Evolutionary conservation across 768 basidiomycete species (phyloP).

Genomic region (Mycena olivaceomarginata): DNA sequence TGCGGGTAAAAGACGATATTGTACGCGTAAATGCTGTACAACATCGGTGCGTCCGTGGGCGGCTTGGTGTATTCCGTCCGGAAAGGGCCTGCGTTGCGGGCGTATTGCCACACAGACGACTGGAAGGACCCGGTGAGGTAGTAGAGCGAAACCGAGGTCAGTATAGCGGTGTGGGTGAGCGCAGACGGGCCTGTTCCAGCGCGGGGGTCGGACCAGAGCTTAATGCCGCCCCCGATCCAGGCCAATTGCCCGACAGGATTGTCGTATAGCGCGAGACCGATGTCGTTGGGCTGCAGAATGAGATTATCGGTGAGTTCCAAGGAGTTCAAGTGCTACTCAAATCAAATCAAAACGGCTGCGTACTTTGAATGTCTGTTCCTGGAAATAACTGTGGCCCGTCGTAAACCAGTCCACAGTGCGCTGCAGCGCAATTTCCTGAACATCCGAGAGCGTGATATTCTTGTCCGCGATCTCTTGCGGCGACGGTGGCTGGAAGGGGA

Average conservation of each 20-base stretch:
- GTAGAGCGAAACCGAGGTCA: slow-evolving; percentile 50
- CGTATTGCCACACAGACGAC: slow-evolving; percentile 46
- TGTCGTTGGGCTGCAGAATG: slow-evolving; percentile 44
- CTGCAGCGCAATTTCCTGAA: slow-evolving; percentile 25
- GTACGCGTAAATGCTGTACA: slow-evolving; percentile 33
- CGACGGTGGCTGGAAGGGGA: slow-evolving; percentile 31
- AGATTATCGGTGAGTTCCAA: too few relatives aligned
- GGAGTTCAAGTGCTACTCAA: background rate
- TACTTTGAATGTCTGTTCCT: slow-evolving; percentile 7
- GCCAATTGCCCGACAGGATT: slow-evolving; percentile 51
- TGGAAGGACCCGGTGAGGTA: slow-evolving; percentile 48
- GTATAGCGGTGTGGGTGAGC: slow-evolving; percentile 35
- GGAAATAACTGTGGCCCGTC: slow-evolving; percentile 25
- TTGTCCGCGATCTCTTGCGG: slow-evolving; percentile 25
- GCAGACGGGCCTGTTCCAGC: slow-evolving; percentile 30
- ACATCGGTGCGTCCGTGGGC: slow-evolving; percentile 35
- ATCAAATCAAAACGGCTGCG: too few relatives aligned
- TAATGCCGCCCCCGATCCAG: slow-evolving; percentile 48
- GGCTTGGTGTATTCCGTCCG: slow-evolving; percentile 10
- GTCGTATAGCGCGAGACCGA: slow-evolving; percentile 51
- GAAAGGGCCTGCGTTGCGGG: slow-evolving; percentile 25
- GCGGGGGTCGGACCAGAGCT: slow-evolving; percentile 41
- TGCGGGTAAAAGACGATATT: slow-evolving; percentile 27
- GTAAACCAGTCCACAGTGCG: slow-evolving; percentile 17
- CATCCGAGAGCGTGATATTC: slow-evolving; percentile 23